Percentiles rank a stretch among this genome's conserved stretches.
phyloP scores from a whole-genome alignment of 441 rosid species.

The Omphalea diandra region DNA sequence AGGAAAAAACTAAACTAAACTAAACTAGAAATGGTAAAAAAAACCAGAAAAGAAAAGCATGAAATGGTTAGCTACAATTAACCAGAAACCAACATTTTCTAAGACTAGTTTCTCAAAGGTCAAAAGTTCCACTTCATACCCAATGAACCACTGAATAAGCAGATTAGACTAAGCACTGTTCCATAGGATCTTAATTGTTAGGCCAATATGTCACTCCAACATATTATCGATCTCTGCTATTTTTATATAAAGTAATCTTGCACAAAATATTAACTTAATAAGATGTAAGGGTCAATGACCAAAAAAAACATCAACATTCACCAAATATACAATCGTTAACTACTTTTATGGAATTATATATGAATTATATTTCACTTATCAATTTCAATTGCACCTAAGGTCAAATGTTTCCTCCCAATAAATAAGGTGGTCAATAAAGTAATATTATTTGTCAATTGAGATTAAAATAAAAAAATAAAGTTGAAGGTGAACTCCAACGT shows the following conservation, averaged over 20 bases:
- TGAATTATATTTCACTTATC: background rate
- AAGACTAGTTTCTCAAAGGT: background rate
- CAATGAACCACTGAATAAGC: background rate
- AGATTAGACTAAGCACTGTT: background rate
- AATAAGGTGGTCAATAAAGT: background rate
- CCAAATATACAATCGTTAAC: background rate
- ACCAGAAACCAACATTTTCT: too few species aligned
- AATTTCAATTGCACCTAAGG: background rate
- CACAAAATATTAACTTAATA: background rate
- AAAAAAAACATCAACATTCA: background rate
- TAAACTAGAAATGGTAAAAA: too few species aligned
- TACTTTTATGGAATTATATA: background rate
- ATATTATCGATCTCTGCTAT: background rate
- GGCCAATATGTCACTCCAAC: background rate
- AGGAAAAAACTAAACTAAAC: too few species aligned
- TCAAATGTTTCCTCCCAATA: background rate
- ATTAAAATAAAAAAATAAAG: too few species aligned
- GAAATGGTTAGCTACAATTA: too few species aligned
- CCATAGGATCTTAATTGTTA: too few species aligned
- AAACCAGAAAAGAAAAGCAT: too few species aligned
- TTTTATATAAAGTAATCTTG: background rate
- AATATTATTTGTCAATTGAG: background rate
- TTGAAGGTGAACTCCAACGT: background rate
- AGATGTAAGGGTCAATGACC: background rate
- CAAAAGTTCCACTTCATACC: background rate